Evolutionary conservation across 768 basidiomycete genomes (phyloP).

Genomic region (Trametes maxima): DNA sequence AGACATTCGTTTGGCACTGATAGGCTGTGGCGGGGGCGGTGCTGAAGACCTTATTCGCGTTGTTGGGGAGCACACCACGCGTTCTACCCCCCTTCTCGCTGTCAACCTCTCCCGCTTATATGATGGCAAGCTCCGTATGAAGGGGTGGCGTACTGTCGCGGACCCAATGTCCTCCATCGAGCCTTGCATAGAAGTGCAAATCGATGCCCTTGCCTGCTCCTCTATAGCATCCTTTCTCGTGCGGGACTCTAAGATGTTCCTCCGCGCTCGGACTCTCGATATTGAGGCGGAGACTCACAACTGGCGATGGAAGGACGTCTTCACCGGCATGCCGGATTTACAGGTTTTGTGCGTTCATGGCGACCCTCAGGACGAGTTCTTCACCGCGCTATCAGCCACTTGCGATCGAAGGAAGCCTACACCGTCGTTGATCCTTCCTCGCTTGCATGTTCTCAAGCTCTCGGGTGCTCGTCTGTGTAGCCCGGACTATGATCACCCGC

Average conservation of each 20-base stretch:
- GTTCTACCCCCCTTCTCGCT: neutral
- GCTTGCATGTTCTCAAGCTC: neutral
- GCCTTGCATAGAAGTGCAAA: neutral
- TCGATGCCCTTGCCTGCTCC: neutral
- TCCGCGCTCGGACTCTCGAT: neutral
- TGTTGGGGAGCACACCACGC: neutral
- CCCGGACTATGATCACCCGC: conserved; percentile 2
- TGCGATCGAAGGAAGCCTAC: neutral
- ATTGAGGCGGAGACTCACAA: neutral
- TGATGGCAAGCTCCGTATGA: neutral
- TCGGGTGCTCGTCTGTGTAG: neutral
- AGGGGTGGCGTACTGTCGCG: neutral
- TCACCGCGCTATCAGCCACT: conserved; percentile 1
- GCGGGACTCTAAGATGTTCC: neutral
- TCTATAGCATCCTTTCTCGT: neutral
- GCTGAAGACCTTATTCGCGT: neutral
- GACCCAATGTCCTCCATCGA: neutral
- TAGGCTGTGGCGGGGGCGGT: neutral
- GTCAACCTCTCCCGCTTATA: neutral
- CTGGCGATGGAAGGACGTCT: conserved; percentile 15
- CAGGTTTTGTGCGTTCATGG: neutral
- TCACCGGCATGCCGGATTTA: conserved; percentile 13
- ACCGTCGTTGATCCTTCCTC: neutral
- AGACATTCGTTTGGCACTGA: neutral
- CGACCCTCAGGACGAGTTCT: conserved; percentile 7